phyloP scores from a whole-genome alignment of 1,284 basidiomycete genomes.

The Papiliotrema laurentii region DNA sequence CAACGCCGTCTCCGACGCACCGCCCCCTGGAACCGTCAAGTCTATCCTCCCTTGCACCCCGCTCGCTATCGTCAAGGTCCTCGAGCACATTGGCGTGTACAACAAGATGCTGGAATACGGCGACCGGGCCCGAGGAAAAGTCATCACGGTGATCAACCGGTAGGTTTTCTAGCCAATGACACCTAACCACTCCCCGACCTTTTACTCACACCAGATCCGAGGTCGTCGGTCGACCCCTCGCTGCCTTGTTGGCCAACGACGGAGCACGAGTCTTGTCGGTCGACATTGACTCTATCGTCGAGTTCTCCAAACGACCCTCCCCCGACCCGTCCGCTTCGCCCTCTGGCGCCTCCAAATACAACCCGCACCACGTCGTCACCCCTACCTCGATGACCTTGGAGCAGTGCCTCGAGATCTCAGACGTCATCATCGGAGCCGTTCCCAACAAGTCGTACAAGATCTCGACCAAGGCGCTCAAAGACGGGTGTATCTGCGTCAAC shows the following conservation, averaged over 20 bases:
- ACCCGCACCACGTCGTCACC: conserved; percentile 79
- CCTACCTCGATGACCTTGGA: conserved; percentile 60
- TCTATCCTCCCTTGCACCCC: conserved; percentile 94
- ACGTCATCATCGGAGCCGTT: conserved; percentile 88
- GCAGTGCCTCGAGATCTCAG: conserved; percentile 72
- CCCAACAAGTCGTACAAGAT: conserved; percentile 85
- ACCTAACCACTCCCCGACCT: conserved; percentile 2
- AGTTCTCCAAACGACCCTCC: conserved; percentile 82
- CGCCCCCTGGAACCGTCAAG: conserved; percentile 56
- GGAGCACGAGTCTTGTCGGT: conserved; percentile 92
- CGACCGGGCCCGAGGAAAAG: conserved; percentile 89
- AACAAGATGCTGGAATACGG: conserved; percentile 88
- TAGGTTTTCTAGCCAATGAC: conserved; percentile 39
- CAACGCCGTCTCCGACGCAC: conserved; percentile 51
- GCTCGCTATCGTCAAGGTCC: conserved; percentile 89
- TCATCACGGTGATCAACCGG: conserved; percentile 91
- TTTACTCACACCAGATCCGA: conserved; percentile 65
- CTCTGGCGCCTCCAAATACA: conserved; percentile 52
- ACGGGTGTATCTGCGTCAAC: conserved; percentile 89
- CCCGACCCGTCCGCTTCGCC: not conserved
- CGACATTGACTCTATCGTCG: conserved; percentile 80
- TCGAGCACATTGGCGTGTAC: conserved; percentile 88
- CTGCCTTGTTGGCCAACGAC: conserved; percentile 89
- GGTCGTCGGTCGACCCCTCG: conserved; percentile 91
- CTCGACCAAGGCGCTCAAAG: conserved; percentile 81